These are phyloP conservation scores for Haplographium delicatum DNA, from an alignment of 495 filamentous ascomycete genomes.

Conservation along the genomic window DNA sequence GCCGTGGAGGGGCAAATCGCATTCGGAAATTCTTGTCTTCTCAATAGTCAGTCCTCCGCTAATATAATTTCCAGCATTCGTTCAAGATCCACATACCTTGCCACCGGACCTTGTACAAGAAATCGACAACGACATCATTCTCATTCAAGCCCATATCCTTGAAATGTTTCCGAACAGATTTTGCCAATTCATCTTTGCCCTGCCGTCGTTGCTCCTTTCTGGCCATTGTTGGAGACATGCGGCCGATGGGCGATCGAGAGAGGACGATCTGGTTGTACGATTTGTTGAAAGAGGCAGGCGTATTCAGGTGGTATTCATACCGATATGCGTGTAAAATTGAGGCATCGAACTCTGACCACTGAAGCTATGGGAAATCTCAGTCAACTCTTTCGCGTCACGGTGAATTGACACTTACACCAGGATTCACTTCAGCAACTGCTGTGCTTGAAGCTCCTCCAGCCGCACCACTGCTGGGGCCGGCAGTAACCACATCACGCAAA, in stretches of 20 bases:
- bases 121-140: conserved; percentile 81
- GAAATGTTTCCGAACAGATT: conserved; percentile 82
- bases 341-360: conserved; percentile 69
- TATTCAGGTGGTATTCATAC: conserved; percentile 64
- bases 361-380: conserved; percentile 61
- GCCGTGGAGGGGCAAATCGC: conserved; percentile 36
- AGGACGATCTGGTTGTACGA: conserved; percentile 69
- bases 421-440: conserved; percentile 2
- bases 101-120: conserved; percentile 73
- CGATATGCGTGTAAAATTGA: conserved; percentile 76
- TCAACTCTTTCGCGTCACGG: background rate
- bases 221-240: conserved; percentile 69
- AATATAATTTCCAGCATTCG: background rate
- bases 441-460: conserved; percentile 5
- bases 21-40: conserved; percentile 42
- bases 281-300: conserved; percentile 61
- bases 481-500: conserved; percentile 29
- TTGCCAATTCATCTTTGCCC: conserved; percentile 72
- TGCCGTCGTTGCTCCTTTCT: conserved; percentile 58
- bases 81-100: conserved; percentile 48
- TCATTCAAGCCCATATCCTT: conserved; percentile 79
- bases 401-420: conserved; percentile 17
- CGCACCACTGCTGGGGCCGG: conserved; percentile 16
- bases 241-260: conserved; percentile 63
- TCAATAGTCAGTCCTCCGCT: conserved; percentile 2